These are phyloP conservation scores for Talaromyces sp. DNA, from an alignment of 2,329 filamentous ascomycete species.

Conservation along the genomic window DNA sequence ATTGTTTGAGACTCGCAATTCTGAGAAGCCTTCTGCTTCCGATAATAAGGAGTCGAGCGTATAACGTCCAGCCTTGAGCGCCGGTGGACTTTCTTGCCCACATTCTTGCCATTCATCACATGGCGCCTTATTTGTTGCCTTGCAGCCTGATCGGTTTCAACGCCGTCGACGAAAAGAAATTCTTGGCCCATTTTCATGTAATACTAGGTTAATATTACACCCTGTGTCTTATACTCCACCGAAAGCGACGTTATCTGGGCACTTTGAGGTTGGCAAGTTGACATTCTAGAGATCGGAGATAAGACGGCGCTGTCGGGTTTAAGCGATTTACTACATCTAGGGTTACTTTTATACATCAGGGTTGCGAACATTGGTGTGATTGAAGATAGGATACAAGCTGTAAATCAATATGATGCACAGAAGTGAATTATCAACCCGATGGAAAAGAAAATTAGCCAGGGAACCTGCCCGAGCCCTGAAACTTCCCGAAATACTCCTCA, in stretches of 20 bases:
- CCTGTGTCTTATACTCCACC: neutral
- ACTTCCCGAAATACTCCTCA: no score
- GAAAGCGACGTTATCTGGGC: neutral
- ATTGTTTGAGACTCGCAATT: neutral
- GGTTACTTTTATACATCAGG: no score
- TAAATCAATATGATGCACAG: no score
- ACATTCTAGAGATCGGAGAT: neutral
- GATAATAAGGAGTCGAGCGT: neutral
- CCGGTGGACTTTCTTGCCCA: slow-evolving; percentile 13
- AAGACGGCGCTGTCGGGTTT: neutral
- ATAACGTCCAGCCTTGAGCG: slow-evolving; percentile 8
- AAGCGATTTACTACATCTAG: neutral
- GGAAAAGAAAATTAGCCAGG: no score
- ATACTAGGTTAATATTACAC: neutral
- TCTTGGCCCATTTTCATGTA: neutral
- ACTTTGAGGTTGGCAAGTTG: neutral
- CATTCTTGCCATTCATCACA: slow-evolving; percentile 18
- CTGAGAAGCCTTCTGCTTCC: neutral
- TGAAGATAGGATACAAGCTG: no score
- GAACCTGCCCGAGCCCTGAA: no score
- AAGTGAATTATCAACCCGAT: no score
- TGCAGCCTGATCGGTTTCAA: neutral
- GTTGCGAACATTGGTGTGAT: no score
- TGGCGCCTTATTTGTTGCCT: slow-evolving; percentile 12
- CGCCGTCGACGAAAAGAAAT: slow-evolving; percentile 13